Evolutionary conservation across 1,139 yeast species (phyloP), one percentile per base, ranked within the genome.

Genomic region (Arxiozyma telluris): DNA sequence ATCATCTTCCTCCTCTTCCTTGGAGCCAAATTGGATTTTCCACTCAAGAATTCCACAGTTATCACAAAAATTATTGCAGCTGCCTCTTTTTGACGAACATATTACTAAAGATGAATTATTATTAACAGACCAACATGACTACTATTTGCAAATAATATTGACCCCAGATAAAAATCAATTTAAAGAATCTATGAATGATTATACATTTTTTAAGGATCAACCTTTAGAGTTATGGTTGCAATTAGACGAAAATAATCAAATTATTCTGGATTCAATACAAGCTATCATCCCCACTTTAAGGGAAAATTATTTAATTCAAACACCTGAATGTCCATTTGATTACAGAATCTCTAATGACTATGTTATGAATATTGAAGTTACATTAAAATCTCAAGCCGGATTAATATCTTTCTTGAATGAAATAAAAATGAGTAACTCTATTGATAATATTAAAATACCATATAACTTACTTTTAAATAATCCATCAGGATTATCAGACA

Each of bases 151-250:
- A 64, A 59, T 81, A 54, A 74, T 72, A 57, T 78, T 79, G 56
- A 62, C 73, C 84, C 86, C 0, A 59, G 8, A 21, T 9, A 21
- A 12, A 6, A 21, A 11, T 18, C 47, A 27, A 17, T 23, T 18
- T 21, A 3, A 20, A 23, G 46, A 11, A 4, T 25, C 34, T 17
- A 9, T 21, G 8, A 44, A 23, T 25, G 15, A 34, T 34, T 2
- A 70, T 50, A 74, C 71, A 50, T 54, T 23, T 20, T 30, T 42
- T 1, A 18, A 20, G 4, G 41, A 59, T 6, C 84, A 85, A 3
- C 82, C 84, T 1, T 64, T 82, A 21, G 84, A 81, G 61, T 66
- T 82, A 45, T 79, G 83, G 80, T 69, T 78, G 50, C 79, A 77
- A 50, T 66, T 80, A 51, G 77, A 76, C 58, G 76, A 73, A 25